These are phyloP conservation scores for Nannizzia gypsea DNA, from an alignment of 2,329 filamentous ascomycete genomes.

Conservation along the genomic window DNA sequence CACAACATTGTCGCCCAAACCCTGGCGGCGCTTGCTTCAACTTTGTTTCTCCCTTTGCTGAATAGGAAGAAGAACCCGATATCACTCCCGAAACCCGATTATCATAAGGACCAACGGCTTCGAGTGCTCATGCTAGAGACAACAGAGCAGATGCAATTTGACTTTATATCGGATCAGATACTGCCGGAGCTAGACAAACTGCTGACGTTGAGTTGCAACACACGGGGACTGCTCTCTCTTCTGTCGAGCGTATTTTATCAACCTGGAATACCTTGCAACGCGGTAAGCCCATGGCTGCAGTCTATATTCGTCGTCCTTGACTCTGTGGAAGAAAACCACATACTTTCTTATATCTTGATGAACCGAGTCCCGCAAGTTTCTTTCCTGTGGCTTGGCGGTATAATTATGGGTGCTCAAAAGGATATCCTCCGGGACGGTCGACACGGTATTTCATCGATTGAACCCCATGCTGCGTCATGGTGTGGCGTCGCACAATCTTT, in stretches of 20 bases:
- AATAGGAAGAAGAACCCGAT: slow-evolving; percentile 1
- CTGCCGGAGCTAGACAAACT: slow-evolving; percentile 15
- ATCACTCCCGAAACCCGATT: neutral
- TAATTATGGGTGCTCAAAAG: slow-evolving; percentile 16
- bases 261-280: slow-evolving; percentile 21
- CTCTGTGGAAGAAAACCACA: slow-evolving; percentile 11
- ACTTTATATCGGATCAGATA: neutral
- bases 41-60: slow-evolving; percentile 16
- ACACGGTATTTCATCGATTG: slow-evolving; percentile 18
- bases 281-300: slow-evolving; percentile 21
- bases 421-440: slow-evolving; percentile 16
- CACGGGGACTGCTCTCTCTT: slow-evolving; percentile 17
- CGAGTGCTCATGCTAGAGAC: neutral
- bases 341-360: slow-evolving; percentile 21
- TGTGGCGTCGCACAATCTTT: slow-evolving; percentile 21
- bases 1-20: slow-evolving; percentile 17
- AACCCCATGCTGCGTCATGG: slow-evolving; percentile 22
- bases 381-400: slow-evolving; percentile 22
- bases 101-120: neutral
- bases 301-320: slow-evolving; percentile 19
- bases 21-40: slow-evolving; percentile 17
- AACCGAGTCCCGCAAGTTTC: slow-evolving; percentile 17
- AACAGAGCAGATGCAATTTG: neutral
- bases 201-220: slow-evolving; percentile 19
- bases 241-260: slow-evolving; percentile 22